A percentile compares a stretch with the other conserved stretches of the same genome.
Evolutionary conservation across 768 basidiomycete species (phyloP).

Genomic region (Holtermannia corniformis): DNA sequence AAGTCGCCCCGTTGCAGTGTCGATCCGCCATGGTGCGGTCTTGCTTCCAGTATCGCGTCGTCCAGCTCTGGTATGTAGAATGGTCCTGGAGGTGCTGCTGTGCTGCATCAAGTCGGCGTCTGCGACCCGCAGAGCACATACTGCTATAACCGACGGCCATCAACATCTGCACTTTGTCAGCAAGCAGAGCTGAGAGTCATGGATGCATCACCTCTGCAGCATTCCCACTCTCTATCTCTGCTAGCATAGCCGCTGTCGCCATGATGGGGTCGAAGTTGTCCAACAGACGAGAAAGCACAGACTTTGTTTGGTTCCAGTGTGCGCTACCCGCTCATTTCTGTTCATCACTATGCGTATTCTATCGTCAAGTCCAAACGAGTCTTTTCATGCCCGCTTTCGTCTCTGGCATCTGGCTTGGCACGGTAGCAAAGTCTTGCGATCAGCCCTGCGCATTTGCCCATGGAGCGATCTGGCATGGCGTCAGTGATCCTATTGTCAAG

Average conservation of each 20-base stretch:
- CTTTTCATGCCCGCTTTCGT: no score
- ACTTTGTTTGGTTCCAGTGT: neutral
- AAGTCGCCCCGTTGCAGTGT: slow-evolving; percentile 28
- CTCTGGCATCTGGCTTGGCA: neutral
- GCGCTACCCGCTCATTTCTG: neutral
- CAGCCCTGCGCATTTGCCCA: slow-evolving; percentile 18
- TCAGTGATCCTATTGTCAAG: neutral
- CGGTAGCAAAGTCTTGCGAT: neutral
- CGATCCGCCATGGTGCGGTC: slow-evolving; percentile 23
- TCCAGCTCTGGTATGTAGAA: slow-evolving; percentile 24
- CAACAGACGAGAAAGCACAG: no score
- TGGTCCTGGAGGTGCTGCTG: slow-evolving; percentile 28
- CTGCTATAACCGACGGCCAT: slow-evolving; percentile 22
- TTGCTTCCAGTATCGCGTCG: slow-evolving; percentile 9
- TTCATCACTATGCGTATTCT: neutral
- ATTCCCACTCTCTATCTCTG: slow-evolving; percentile 19
- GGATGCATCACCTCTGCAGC: slow-evolving; percentile 20
- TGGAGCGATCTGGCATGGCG: slow-evolving; percentile 11
- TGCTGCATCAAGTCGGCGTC: neutral
- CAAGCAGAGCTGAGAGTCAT: slow-evolving; percentile 1
- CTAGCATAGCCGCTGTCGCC: slow-evolving; percentile 14
- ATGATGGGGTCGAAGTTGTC: no score
- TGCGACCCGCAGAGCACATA: slow-evolving; percentile 1
- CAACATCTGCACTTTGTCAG: slow-evolving; percentile 9
- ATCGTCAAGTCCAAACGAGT: no score